Evolutionary conservation across 306 rosid genomes (phyloP).

Genomic region (Parietaria judaica): DNA sequence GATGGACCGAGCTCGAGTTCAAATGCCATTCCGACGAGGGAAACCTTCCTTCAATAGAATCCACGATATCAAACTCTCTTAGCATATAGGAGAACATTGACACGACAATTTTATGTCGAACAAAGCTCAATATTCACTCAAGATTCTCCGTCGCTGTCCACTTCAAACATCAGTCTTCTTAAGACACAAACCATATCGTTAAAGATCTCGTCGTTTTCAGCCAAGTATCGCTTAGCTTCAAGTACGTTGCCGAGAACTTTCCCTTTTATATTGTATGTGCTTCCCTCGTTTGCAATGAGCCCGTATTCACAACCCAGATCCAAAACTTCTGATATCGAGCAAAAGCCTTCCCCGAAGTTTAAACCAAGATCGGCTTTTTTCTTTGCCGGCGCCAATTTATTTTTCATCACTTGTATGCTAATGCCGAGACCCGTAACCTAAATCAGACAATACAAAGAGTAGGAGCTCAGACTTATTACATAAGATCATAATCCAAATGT

Average conservation of each 20-base stretch:
- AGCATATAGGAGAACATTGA: too few species aligned
- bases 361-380: conserved; percentile 59
- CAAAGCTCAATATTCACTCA: background rate
- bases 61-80: too few species aligned
- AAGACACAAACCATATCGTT: conserved; percentile 40
- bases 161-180: conserved; percentile 39
- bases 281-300: conserved; percentile 41
- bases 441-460: conserved; percentile 9
- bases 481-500: too few species aligned
- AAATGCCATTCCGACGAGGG: too few species aligned
- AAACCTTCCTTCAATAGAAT: too few species aligned
- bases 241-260: conserved; percentile 30
- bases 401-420: conserved; percentile 58
- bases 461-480: background rate
- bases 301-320: conserved; percentile 74
- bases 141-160: background rate
- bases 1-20: too few species aligned
- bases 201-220: conserved; percentile 31
- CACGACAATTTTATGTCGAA: too few species aligned
- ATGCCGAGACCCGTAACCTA: conserved; percentile 59
- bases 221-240: conserved; percentile 43
- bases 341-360: conserved; percentile 66
- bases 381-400: conserved; percentile 63
- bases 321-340: conserved; percentile 57
- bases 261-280: conserved; percentile 46